These are phyloP conservation scores for Fusarium foetens DNA, from an alignment of 2,329 filamentous ascomycete genomes.

Conservation along the genomic window DNA sequence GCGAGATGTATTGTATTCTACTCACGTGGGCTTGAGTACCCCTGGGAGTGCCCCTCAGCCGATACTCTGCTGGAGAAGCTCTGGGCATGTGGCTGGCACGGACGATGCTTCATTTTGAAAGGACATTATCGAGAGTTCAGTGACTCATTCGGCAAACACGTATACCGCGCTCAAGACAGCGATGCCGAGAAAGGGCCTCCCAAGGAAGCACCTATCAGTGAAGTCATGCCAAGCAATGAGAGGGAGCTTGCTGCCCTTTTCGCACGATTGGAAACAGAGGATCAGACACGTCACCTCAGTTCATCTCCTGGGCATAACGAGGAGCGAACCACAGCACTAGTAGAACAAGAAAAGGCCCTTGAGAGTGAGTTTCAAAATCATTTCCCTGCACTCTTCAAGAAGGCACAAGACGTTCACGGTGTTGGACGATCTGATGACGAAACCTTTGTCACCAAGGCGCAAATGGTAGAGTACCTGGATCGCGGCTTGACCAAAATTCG, in stretches of 20 bases:
- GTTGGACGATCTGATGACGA: conserved; percentile 46
- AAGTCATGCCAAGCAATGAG: conserved; percentile 46
- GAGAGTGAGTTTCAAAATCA: conserved; percentile 60
- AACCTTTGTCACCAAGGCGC: conserved; percentile 57
- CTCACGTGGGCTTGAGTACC: conserved; percentile 59
- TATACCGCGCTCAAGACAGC: conserved; percentile 56
- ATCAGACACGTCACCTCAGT: conserved; percentile 51
- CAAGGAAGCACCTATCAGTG: conserved; percentile 18
- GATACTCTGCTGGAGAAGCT: conserved; percentile 58
- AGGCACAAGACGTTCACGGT: conserved; percentile 53
- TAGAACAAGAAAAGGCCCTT: conserved; percentile 59
- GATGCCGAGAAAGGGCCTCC: conserved; percentile 50
- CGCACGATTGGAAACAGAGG: conserved; percentile 55
- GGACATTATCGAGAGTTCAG: conserved; percentile 67
- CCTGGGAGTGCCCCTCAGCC: conserved; percentile 63
- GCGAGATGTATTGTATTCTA: conserved; percentile 64
- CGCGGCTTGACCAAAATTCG: conserved; percentile 58
- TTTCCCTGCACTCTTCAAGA: conserved; percentile 59
- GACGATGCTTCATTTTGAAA: conserved; percentile 64
- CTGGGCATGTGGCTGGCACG: conserved; percentile 59
- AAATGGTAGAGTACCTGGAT: conserved; percentile 61
- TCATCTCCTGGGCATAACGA: conserved; percentile 51
- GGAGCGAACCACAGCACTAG: conserved; percentile 55
- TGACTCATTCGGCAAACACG: conserved; percentile 62
- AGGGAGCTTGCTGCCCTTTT: conserved; percentile 59